Evolutionary conservation across 257 asterid species (phyloP), one percentile per base, ranked within the genome.

Genomic region (Ilex aquifolium): DNA sequence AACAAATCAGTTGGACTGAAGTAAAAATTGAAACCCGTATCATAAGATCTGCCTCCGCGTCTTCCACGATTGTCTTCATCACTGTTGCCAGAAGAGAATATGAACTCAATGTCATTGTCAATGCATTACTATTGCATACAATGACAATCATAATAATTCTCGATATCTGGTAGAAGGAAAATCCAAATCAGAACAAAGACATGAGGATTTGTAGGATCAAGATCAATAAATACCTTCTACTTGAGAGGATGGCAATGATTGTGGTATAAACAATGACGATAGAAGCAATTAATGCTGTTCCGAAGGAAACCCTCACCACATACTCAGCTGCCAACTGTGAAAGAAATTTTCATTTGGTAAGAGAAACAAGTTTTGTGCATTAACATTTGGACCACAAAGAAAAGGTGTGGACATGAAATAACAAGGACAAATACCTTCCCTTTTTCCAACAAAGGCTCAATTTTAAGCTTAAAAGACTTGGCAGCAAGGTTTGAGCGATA

Each of bases 251-350:
- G 32, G 95, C 95, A 59, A 92, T 85, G 32, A 92, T 92, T 7
- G 99, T 70, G 52, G 96, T 85, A 74, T 77, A 92, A 58, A 92
- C 99, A 69, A 92, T 65, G 27, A 92, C 90, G 61, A 92, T 87
- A 54, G 97, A 92, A 62, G 99, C 99, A 73, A 92, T 84, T 70
- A 92, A 76, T 42, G 99, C 88, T n/a, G 99, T 92, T 74, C 99
- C 97, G 65, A 92, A 92, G 57, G 99, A 85, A 71, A 90, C 95
- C 79, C 97, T 87, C 72, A 87, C 85, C 57, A 87, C 3, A 78
- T 92, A 92, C 82, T 90, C 97, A 31, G 88, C 91, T 21, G 91
- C 94, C 72, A 72, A 75, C 97, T 92, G 94, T 69, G 65, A 68
- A 67, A 70, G 30, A 57, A 39, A 32, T 32, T 51, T 40, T 12